Base-by-base conservation (phyloP, 192 early-diverging fungal species). In the Coemansia interrupta region DNA sequence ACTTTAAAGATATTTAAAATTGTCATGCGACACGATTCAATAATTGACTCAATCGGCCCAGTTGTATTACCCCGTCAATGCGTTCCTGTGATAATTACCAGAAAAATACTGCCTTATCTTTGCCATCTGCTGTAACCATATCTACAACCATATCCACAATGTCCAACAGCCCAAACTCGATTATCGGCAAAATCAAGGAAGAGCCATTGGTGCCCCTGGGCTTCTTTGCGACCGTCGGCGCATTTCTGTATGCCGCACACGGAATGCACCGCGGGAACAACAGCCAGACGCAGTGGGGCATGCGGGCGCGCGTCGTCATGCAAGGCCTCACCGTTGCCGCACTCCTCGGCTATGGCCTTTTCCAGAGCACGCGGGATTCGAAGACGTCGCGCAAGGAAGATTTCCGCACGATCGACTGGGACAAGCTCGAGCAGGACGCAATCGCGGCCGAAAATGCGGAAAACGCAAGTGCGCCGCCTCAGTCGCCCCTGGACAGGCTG, bases 161-260 rank as follows among this genome's bases (percentile, higher is more conserved):
- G 69, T 10, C 48, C 18, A 51, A 56, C 29, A 24, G 44, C 24
- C 30, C 44, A 0, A 61, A 44, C 17, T 54, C 66, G 5, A 58
- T 77, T 17, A 19, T 55, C 13, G 64, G 30, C 22, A 48, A 56
- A 38, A 23, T 77, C 39, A 70, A 64, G 49, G 60, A 77, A 45
- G 73, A 77, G 58, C 73, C 73, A 6, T 46, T 76, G 52, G 61
- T 76, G 10, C 61, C 67, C 3, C 29, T 76, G 15, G 73, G 73
- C 19, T 56, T 61, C 8, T 50, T 50, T 11, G 67, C 63, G 22
- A 76, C 73, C 5, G 23, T 76, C 14, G 62, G 55, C 18, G 73
- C 73, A 18, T 66, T 76, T 15, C 10, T 61, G n/a, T 76, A 70
- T 19, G 73, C 73, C 14, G 50, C 73, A 7, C 56, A 54, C 43